Conservation (phyloP, 139 green algal species). For the Dunaliella primolecta region DNA sequence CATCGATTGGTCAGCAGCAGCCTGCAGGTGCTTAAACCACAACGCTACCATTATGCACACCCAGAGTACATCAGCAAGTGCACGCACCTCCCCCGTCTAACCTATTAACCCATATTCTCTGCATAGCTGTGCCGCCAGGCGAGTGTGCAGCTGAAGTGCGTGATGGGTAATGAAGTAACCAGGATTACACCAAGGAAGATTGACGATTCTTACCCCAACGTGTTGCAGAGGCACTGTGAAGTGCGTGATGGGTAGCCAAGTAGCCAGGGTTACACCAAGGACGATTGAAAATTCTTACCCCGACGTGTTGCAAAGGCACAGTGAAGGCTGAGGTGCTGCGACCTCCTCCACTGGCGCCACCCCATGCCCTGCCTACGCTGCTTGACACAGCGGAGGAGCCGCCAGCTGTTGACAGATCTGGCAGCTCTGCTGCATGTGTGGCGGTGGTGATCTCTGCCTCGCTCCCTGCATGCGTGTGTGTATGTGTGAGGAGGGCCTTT, state of each 20-base stretch:
- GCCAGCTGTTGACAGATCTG: not conserved
- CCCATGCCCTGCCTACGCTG: not conserved
- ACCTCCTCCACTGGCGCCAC: not conserved
- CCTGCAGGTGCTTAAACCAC: not conserved
- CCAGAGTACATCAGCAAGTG: not conserved
- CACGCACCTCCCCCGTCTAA: not conserved
- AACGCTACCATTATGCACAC: not conserved
- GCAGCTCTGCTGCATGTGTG: not conserved
- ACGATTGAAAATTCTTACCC: too few relatives aligned
- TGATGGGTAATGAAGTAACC: not conserved
- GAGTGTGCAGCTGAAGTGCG: too few relatives aligned
- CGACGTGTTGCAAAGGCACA: slow-evolving; percentile 1
- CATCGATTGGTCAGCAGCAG: too few relatives aligned
- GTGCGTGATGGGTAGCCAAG: not conserved
- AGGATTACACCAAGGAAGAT: not conserved
- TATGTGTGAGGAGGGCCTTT: not conserved
- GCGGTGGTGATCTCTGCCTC: slow-evolving; percentile 3
- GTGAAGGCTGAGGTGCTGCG: not conserved
- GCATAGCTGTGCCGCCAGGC: not conserved
- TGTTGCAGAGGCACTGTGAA: not conserved
- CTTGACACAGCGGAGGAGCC: not conserved
- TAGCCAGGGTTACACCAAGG: not conserved
- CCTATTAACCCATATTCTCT: not conserved
- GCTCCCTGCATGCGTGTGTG: not conserved
- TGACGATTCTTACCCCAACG: not conserved